Percentiles rank a stretch among this genome's conserved stretches.
phyloP scores from a whole-genome alignment of 2,329 filamentous ascomycete species.

The Aureobasidium sp. region DNA sequence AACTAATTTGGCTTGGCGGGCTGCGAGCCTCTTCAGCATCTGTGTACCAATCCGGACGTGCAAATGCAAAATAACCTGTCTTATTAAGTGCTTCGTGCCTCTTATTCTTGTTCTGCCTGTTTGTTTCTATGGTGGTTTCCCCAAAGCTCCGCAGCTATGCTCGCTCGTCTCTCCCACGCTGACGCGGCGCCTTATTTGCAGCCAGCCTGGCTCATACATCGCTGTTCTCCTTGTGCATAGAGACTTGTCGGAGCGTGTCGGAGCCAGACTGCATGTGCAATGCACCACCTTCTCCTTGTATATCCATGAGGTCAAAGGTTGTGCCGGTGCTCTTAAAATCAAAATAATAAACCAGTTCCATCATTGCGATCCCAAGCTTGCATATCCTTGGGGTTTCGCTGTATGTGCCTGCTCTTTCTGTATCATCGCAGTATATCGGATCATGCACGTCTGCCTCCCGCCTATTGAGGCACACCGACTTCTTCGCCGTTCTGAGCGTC shows the following conservation, averaged over 20 bases:
- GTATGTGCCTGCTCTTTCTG: slow-evolving; percentile 13
- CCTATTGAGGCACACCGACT: slow-evolving; percentile 1
- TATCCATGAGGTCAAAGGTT: slow-evolving; percentile 2
- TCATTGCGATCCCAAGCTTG: slow-evolving; percentile 13
- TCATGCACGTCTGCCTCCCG: neutral
- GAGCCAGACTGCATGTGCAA: neutral
- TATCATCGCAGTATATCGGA: neutral
- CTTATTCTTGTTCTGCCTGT: slow-evolving; percentile 6
- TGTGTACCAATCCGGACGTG: neutral
- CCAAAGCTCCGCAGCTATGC: slow-evolving; percentile 10
- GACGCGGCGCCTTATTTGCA: neutral
- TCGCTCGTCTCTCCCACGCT: neutral
- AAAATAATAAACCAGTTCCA: slow-evolving; percentile 15
- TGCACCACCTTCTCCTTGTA: slow-evolving; percentile 1
- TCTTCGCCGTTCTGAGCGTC: slow-evolving; percentile 44
- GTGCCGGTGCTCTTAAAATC: slow-evolving; percentile 5
- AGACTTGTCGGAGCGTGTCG: neutral
- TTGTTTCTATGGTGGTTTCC: slow-evolving; percentile 10
- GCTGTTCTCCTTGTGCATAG: neutral
- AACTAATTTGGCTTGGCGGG: neutral
- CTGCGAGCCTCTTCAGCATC: neutral
- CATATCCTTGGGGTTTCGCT: slow-evolving; percentile 10
- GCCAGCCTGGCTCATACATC: neutral
- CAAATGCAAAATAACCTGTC: neutral
- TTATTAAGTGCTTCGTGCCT: neutral